These are phyloP conservation scores for Acanthamoeba royreba DNA, from an alignment of 208 protist genomes.

Conservation along the genomic window DNA sequence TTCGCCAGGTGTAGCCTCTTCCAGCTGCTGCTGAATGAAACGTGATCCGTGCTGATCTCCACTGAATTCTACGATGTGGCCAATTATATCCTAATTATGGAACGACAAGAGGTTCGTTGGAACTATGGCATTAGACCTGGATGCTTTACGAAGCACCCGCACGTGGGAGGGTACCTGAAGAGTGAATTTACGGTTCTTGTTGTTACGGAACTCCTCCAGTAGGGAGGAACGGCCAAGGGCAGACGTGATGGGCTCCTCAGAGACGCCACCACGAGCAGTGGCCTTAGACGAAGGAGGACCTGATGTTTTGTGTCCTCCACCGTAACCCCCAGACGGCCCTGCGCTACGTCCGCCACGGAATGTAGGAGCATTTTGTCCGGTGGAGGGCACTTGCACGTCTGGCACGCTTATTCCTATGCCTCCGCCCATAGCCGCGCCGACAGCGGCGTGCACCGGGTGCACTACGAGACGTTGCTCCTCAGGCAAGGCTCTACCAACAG, in stretches of 20 bases:
- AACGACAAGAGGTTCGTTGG: too few species aligned
- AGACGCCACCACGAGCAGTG: background rate
- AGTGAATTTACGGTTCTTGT: slow-evolving; percentile 43
- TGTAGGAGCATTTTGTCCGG: background rate
- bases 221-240: background rate
- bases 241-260: background rate
- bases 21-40: slow-evolving; percentile 96
- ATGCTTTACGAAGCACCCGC: background rate
- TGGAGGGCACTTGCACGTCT: background rate
- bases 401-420: background rate
- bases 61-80: slow-evolving; percentile 92
- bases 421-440: too few species aligned
- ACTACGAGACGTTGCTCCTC: background rate
- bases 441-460: background rate
- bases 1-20: slow-evolving; percentile 83
- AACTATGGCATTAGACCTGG: too few species aligned
- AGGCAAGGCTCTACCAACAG: background rate
- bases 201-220: slow-evolving; percentile 32
- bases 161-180: background rate
- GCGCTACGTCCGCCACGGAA: background rate
- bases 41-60: slow-evolving; percentile 96
- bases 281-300: background rate
- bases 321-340: background rate
- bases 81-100: slow-evolving; percentile 84
- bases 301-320: background rate